Base-by-base conservation (phyloP, 2,329 filamentous ascomycete genomes). In the Helminthosporium solani region DNA sequence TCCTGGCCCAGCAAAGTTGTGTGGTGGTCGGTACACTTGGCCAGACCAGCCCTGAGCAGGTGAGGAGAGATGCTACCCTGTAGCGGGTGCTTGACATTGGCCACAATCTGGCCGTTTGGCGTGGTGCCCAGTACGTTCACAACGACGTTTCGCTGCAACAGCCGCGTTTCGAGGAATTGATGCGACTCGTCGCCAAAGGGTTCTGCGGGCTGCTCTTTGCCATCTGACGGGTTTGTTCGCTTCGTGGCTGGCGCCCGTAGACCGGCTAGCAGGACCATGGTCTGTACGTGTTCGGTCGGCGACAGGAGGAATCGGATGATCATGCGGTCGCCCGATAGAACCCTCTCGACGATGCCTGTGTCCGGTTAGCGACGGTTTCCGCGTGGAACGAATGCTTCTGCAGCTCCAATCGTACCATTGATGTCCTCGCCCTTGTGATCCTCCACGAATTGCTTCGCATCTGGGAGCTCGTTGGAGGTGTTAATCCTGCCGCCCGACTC, bases 21-120 rank as follows among this genome's bases (percentile, higher is more conserved):
- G 75, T 99, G 94, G 73, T 94, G 91, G 71, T 99, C 94, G 54
- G 91, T 90, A 76, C 92, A 97, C 63, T 90, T 83, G 33, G 92
- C 94, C 45, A 97, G 78, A 60, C 94, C 94, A 42, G 90, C 88
- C 61, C 92, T 84, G 35, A 99, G 83, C 34, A 99, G 73, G 70
- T 95, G 95, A 56, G 88, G 89, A 52, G 91, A 90, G 68, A 99
- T 95, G 72, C 90, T 96, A 53, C 94, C 94, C 50, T 86, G 83
- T 19, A 73, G 65, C 21, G 91, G 91, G 73, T 99, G 94, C 55
- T 91, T 79, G 34, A 99, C 80, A 40, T 84, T 84, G 46, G 88
- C 94, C 44, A 99, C 84, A n/a, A 99, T 80, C 65, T 96, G 88
- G 48, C 88, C 88, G 71, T 96, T 92, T 1, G 90, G 89, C 52